A percentile compares a stretch with the other conserved stretches of the same genome.
Conservation (phyloP, 345 rosid species). For the Excoecaria cochinchinensis region DNA sequence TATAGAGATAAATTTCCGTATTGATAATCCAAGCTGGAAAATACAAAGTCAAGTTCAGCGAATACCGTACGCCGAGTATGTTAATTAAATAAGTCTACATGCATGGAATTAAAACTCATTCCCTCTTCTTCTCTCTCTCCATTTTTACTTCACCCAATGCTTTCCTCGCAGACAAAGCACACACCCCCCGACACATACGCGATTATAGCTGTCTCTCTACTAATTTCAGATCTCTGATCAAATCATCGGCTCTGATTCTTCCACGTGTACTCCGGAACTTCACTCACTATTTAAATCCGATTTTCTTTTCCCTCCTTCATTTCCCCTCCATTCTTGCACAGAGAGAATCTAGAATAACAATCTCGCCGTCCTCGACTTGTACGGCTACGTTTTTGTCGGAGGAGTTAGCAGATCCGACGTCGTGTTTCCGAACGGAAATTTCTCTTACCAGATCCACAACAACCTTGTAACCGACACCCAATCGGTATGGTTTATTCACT, state of each 20-base stretch:
- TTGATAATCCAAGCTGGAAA: not conserved
- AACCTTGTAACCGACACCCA: not conserved
- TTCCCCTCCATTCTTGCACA: not conserved
- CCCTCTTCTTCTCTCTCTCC: not conserved
- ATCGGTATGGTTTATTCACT: slow-evolving; percentile 10
- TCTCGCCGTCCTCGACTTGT: not conserved
- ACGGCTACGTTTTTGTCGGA: not conserved
- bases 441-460: slow-evolving; percentile 31
- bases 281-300: slow-evolving; percentile 14
- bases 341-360: slow-evolving; percentile 11
- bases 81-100: slow-evolving; percentile 4
- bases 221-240: slow-evolving; percentile 15
- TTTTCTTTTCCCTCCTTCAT: not conserved
- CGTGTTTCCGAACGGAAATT: slow-evolving; percentile 3
- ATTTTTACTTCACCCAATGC: not conserved
- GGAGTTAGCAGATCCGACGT: slow-evolving; percentile 18
- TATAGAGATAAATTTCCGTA: too few species aligned
- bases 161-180: slow-evolving; percentile 22
- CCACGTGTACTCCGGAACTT: slow-evolving; percentile 20
- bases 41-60: slow-evolving; percentile 16
- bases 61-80: slow-evolving; percentile 31
- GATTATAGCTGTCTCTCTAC: slow-evolving; percentile 18
- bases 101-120: slow-evolving; percentile 13
- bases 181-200: slow-evolving; percentile 21
- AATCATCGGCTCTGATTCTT: slow-evolving; percentile 9